Percentiles rank a stretch among this genome's conserved stretches.
Evolutionary conservation across 202 grass and related monocot genomes (phyloP).

Genomic region (Schoenoplectus tabernaemontani): DNA sequence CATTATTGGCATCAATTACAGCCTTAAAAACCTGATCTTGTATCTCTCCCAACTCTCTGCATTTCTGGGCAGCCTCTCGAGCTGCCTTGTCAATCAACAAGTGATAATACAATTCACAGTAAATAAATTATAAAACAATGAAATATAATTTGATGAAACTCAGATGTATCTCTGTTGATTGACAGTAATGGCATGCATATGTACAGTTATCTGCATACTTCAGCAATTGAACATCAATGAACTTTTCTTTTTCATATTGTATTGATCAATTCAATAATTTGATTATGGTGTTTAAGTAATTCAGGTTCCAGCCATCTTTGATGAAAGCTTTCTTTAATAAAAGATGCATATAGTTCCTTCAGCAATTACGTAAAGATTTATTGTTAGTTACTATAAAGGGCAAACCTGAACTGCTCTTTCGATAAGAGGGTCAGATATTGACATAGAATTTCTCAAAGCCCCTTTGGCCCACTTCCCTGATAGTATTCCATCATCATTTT

Average conservation of each 20-base stretch:
- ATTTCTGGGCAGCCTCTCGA: conserved; percentile 5
- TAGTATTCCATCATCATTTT: background rate
- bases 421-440: conserved; percentile 4
- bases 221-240: background rate
- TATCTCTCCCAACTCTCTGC: background rate
- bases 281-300: background rate
- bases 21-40: conserved; percentile 23
- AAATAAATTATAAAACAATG: background rate
- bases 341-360: background rate
- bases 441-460: background rate
- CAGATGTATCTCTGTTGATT: no score
- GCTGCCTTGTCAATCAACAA: conserved; percentile 22
- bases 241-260: background rate
- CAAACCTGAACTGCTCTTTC: conserved; percentile 13
- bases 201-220: no score
- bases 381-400: background rate
- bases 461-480: conserved; percentile 21
- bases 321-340: background rate
- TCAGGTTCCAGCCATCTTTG: background rate
- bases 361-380: no score
- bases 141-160: background rate
- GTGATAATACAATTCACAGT: background rate
- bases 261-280: background rate
- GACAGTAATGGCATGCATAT: no score
- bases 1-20: background rate